phyloP scores from a whole-genome alignment of 257 asterid species.

The Penstemon newberryi region DNA sequence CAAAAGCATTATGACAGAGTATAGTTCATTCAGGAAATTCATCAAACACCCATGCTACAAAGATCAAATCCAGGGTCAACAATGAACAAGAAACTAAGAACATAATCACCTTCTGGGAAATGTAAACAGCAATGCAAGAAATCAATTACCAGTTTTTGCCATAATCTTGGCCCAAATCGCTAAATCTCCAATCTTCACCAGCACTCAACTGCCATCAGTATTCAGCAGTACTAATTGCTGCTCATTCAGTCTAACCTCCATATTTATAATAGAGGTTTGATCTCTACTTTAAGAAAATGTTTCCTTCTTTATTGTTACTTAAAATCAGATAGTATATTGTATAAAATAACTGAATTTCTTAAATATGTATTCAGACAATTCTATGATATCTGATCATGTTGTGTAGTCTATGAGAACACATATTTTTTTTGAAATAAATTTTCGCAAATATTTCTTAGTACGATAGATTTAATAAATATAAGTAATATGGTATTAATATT shows the following conservation, averaged over 20 bases:
- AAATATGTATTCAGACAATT: slow-evolving; percentile 41
- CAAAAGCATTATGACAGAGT: slow-evolving; percentile 42
- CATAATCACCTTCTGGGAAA: slow-evolving; percentile 67
- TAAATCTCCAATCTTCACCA: slow-evolving; percentile 91
- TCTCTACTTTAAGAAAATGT: slow-evolving; percentile 37
- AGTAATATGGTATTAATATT: no score
- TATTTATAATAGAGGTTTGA: slow-evolving; percentile 70
- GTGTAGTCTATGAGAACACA: neutral
- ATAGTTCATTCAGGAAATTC: slow-evolving; percentile 30
- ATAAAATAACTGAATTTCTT: slow-evolving; percentile 31
- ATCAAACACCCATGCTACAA: slow-evolving; percentile 32
- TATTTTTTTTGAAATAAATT: no score
- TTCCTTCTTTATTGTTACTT: no score
- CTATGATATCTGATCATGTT: neutral
- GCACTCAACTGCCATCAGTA: slow-evolving; percentile 90
- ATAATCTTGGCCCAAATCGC: slow-evolving; percentile 61
- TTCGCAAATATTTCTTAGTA: no score
- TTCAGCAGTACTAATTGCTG: slow-evolving; percentile 92
- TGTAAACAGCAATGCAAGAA: slow-evolving; percentile 76
- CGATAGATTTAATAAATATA: no score
- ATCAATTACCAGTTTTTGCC: slow-evolving; percentile 89
- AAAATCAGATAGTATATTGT: no score
- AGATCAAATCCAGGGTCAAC: neutral
- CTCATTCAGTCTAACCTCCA: slow-evolving; percentile 55
- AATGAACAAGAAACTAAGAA: no score